These are phyloP conservation scores for Tetrastigma voinierianum DNA, from an alignment of 164 flowering plant genomes.

Conservation along the genomic window DNA sequence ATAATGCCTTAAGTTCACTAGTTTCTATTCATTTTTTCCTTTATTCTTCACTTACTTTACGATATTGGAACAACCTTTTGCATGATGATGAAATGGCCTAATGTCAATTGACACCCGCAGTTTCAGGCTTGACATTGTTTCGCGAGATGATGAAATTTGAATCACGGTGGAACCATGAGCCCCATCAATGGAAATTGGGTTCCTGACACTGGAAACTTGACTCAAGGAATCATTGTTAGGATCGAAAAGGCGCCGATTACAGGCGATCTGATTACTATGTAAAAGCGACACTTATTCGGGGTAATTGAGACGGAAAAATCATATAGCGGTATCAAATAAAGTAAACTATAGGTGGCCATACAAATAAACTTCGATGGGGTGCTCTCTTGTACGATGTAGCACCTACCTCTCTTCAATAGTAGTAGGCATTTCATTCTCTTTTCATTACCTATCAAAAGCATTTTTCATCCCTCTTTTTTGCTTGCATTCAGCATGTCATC, in stretches of 20 bases:
- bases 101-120: neutral
- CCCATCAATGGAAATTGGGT: slow-evolving; percentile 2
- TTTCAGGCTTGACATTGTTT: neutral
- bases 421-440: no score
- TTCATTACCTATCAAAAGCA: no score
- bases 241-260: slow-evolving; percentile 48
- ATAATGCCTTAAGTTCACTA: neutral
- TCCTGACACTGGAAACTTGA: slow-evolving; percentile 7
- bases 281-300: no score
- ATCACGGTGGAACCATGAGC: slow-evolving; percentile 17
- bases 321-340: no score
- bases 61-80: neutral
- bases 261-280: no score
- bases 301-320: no score
- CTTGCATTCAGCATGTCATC: no score
- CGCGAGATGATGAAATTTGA: slow-evolving; percentile 49
- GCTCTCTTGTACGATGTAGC: no score
- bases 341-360: no score
- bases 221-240: slow-evolving; percentile 30
- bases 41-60: neutral
- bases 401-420: no score
- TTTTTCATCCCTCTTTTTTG: no score
- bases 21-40: neutral
- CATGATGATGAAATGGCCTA: neutral
- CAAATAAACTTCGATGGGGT: no score